Conservation (phyloP, 129 eudicot genomes). For the Arctium lappa region DNA sequence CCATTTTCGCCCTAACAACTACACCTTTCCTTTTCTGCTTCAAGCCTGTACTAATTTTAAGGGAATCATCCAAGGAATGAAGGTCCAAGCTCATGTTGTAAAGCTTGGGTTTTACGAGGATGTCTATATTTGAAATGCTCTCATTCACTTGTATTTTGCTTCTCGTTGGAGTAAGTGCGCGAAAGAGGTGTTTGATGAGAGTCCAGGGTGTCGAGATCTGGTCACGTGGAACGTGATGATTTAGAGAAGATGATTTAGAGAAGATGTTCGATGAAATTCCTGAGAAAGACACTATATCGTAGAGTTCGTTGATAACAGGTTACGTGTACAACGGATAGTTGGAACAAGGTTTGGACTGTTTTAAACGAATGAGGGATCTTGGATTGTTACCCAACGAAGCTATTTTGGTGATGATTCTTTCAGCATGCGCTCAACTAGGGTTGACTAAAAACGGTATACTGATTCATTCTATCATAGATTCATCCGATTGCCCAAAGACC, state of each 20-base stretch:
- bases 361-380: constrained; percentile 14
- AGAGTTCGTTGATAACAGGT: constrained; percentile 34
- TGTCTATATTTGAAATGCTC: too few species aligned
- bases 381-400: constrained; percentile 34
- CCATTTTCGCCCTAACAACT: constrained; percentile 26
- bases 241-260: background rate
- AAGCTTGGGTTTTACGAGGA: too few species aligned
- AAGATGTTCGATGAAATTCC: constrained; percentile 32
- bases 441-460: constrained; percentile 20
- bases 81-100: too few species aligned
- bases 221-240: constrained; percentile 26
- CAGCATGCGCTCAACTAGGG: constrained; percentile 30
- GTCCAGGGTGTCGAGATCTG: constrained; percentile 18
- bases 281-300: too few species aligned
- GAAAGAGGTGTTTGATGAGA: background rate
- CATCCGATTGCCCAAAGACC: constrained; percentile 5
- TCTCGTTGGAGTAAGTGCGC: constrained; percentile 6
- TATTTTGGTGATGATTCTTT: constrained; percentile 26
- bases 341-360: constrained; percentile 23
- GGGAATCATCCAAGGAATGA: constrained; percentile 15
- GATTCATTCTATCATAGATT: constrained; percentile 17
- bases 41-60: constrained; percentile 27
- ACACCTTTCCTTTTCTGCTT: constrained; percentile 21
- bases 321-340: constrained; percentile 23
- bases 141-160: constrained; percentile 10